These are phyloP conservation scores for Lentinus polychrous DNA, from an alignment of 1,284 basidiomycete species.

Conservation along the genomic window DNA sequence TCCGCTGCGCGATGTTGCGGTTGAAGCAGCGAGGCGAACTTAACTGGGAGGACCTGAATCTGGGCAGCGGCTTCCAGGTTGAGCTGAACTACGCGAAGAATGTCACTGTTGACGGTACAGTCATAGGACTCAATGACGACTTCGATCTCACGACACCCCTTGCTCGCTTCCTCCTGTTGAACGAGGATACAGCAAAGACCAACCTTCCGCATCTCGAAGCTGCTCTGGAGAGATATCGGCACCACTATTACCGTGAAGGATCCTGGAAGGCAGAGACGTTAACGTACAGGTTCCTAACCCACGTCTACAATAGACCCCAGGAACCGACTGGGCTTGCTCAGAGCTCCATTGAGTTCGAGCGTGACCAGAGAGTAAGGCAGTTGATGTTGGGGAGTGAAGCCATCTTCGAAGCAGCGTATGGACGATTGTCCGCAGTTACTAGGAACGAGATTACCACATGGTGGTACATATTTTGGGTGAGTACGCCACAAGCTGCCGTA, in stretches of 20 bases:
- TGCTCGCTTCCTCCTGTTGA: slow-evolving; percentile 60
- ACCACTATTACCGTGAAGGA: slow-evolving; percentile 43
- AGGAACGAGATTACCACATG: slow-evolving; percentile 51
- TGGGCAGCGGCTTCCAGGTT: slow-evolving; percentile 69
- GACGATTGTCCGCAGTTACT: slow-evolving; percentile 50
- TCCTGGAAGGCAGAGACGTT: slow-evolving; percentile 50
- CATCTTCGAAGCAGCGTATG: slow-evolving; percentile 49
- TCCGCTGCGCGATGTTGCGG: slow-evolving; percentile 42
- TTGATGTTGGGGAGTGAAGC: slow-evolving; percentile 44
- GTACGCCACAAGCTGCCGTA: slow-evolving; percentile 16
- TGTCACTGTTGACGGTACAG: slow-evolving; percentile 43
- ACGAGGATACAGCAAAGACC: slow-evolving; percentile 44
- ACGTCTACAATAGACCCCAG: slow-evolving; percentile 52
- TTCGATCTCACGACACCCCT: slow-evolving; percentile 58
- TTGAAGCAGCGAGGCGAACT: slow-evolving; percentile 55
- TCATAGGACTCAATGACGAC: slow-evolving; percentile 64
- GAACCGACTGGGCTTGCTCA: slow-evolving; percentile 38
- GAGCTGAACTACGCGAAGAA: slow-evolving; percentile 51
- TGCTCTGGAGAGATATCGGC: slow-evolving; percentile 48
- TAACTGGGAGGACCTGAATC: slow-evolving; percentile 49
- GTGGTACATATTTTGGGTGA: slow-evolving; percentile 82
- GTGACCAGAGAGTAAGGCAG: slow-evolving; percentile 47
- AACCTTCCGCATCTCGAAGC: slow-evolving; percentile 41
- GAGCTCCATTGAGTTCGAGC: slow-evolving; percentile 42
- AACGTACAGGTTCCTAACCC: slow-evolving; percentile 61